Base-by-base conservation (phyloP, 306 rosid species). In the Cicer cuneatum region DNA sequence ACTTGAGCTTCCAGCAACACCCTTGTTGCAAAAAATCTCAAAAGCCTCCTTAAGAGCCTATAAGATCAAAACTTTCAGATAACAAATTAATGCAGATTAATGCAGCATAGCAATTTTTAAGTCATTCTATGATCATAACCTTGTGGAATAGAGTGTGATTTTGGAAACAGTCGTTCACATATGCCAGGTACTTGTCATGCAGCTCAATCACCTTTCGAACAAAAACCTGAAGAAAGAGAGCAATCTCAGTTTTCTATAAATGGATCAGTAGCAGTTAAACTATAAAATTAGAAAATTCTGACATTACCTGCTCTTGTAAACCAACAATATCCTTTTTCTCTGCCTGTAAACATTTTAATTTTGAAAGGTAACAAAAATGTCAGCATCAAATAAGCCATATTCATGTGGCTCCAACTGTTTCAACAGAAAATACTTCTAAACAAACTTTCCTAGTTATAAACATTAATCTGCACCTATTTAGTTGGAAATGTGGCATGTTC, bases 41-140 rank as follows among this genome's bases (percentile, higher is more conserved):
- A 93, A 93, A 72, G 98, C 97, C 82, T 88, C 97, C 79, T 89
- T 93, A 52, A 93, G 86, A n/a, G 98, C 97, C 98, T 93, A 71
- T 43, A 67, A 10, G 60, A 63, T 21, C 56, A 72, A 45, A 66
- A 71, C 37, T 47, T 16, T 81, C 41, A 81, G 81, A 74, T 10
- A 57, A 56, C 24, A 71, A 48, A 65, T 37, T 38, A 42, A 57
- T 38, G 56, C 12, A 73, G 54, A 65, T 37, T 38, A 42, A 57
- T 38, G 56, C 12, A 73, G 54, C 33, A 72, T 21, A 58, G 35
- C 39, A 61, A 35, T 7, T 62, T 61, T 39, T 42, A 60, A 65
- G 48, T 63, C 65, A 69, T 62, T 53, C 14, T 49, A 35, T 76
- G 47, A 83, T 80, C 87, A 68, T 72, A 85, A 84, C 98, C 97